Percentiles rank a stretch among this genome's conserved stretches.
phyloP scores from a whole-genome alignment of 305 asterid species.

The Fraxinus xanthoxyloides region DNA sequence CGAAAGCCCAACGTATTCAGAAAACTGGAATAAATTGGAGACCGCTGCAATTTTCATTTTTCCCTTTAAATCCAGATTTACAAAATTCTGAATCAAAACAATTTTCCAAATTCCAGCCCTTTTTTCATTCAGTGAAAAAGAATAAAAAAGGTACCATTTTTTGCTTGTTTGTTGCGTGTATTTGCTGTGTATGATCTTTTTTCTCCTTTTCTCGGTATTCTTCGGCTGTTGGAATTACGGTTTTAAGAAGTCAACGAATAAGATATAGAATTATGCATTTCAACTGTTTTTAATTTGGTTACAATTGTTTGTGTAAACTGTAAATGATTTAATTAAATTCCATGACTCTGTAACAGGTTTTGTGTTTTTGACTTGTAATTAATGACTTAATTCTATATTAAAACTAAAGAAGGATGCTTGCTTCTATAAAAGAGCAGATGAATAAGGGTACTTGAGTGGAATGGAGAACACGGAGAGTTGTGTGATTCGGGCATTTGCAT shows the following conservation, averaged over 20 bases:
- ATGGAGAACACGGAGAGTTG: background rate
- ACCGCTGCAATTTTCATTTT: background rate
- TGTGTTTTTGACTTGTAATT: background rate
- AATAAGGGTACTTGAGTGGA: background rate
- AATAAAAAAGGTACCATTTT: background rate
- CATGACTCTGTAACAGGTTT: background rate
- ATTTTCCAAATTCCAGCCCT: background rate
- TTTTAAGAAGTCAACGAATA: background rate
- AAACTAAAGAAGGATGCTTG: background rate
- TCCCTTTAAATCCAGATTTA: background rate
- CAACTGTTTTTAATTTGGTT: background rate
- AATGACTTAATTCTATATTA: background rate
- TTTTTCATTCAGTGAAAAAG: background rate
- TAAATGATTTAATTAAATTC: background rate
- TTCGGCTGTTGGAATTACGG: background rate
- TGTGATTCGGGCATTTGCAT: background rate
- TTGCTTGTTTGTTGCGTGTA: background rate
- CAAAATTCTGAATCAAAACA: background rate
- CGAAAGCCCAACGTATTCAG: background rate
- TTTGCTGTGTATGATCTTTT: background rate
- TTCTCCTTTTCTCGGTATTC: background rate
- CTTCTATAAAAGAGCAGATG: background rate
- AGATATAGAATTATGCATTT: background rate
- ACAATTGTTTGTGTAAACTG: background rate
- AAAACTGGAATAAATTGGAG: background rate